Evolutionary conservation across 2,329 filamentous ascomycete species (phyloP), one percentile per base, ranked within the genome.

Genomic region (Ambrosiella beaveri): DNA sequence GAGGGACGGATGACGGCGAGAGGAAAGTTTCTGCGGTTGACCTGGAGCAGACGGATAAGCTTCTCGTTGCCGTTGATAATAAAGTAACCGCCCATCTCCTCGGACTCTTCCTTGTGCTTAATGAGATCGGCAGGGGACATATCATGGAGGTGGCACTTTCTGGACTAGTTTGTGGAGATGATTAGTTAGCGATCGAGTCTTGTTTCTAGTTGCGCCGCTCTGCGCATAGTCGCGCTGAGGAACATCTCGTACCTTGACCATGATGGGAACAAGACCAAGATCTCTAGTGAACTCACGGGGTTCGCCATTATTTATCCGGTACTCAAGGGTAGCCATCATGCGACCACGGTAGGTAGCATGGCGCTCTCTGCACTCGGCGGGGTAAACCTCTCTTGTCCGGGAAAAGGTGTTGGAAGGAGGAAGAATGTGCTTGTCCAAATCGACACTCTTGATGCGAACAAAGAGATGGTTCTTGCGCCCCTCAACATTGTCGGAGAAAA

Each of bases 21-120:
- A 55, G 93, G 91, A 67, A 88, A 96, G 70, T 98, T 98, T 66
- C 93, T 80, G 70, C 88, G 82, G 68, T 89, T 88, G 62, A 97
- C 80, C 63, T 95, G 84, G 62, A 98, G 77, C 74, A 97, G 82
- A 67, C 93, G 88, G 65, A 97, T 89, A 59, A 97, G 81, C 74
- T 96, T 97, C 70, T 98, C 93, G 66, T 90, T 95, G 63, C 93
- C 93, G 69, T 98, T 98, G 66, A 98, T 86, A 65, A 98, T 82
- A 67, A 97, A 98, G 70, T 97, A 98, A 50, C 93, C 93, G 41
- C 93, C 93, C 38, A 97, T 73, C 70, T 98, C 93, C 70, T 98
- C 93, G 0, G 90, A 86, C 70, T 98, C 93, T 71, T 98, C 93
- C 68, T 96, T 95, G 61, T 82, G 81, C 62, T 85, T 77, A 37